Base-by-base conservation (phyloP, 768 basidiomycete species). In the Flagelloscypha sp. region DNA sequence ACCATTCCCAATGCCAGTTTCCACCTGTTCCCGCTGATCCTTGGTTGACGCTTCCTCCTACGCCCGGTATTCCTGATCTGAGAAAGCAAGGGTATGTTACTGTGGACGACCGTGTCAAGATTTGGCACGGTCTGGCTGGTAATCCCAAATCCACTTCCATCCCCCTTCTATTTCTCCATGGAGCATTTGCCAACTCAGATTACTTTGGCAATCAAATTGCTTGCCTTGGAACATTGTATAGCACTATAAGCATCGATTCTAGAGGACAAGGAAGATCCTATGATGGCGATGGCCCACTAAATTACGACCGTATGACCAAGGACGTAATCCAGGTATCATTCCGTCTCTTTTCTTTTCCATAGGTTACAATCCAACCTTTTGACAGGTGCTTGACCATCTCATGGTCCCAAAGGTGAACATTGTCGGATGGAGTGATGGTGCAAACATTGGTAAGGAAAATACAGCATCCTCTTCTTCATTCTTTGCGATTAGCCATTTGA, bases 91-190 rank as follows among this genome's bases (percentile, higher is more conserved):
- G 34, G 12, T 17, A 35, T 13, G 23, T 35, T 11, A 13, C 17
- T 16, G 23, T 35, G 16, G 34, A 35, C 34, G 34, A 35, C 15
- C 24, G 34, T 12, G 23, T 21, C 4, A 27, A 35, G 12, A 35
- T 35, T 7, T 35, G 34, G 34, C 27, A 35, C 15, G 34, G 22
- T n/a, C 19, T 35, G 8, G 24, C 34, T 15, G 34, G 34, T 8
- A 5, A 19, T 3, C 8, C 19, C 5, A 9, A 24, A 9, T n/a
- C 33, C 8, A 13, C 23, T 11, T 0, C 19, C 22, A n/a, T 9
- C 23, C 30, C 34, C 23, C 24, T 35, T 15, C 21, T 35, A 9
- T 35, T 35, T 25, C 34, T 35, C 10, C 34, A 35, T 15, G 34
- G 34, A 15, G 34, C 24, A 8, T 16, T 35, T 18, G 34, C 34